Evolutionary conservation across 208 protist species (phyloP), one percentile per base, ranked within the genome.

Genomic region (Acanthamoeba sp.): DNA sequence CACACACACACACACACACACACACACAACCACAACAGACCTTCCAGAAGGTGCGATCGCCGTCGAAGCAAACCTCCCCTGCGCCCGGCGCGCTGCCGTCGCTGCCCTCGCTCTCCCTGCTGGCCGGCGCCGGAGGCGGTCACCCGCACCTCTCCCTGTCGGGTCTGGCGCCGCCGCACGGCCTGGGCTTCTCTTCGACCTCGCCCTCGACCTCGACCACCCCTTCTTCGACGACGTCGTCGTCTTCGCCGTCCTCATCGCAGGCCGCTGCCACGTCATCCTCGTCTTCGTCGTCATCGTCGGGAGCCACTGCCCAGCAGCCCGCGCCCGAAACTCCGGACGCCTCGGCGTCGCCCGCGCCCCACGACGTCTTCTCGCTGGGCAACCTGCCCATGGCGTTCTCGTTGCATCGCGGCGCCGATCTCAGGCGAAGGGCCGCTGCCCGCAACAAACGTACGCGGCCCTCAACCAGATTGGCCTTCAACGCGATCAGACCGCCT

Each of bases 21-120:
- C 12, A 50, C 12, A 84, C n/a, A 20, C 27, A 91, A 38, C 9
- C 0, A 80, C 38, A 34, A n/a, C 57, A 93, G 90, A 93, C 29
- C 12, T 93, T 93, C 66, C 69, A 84, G 50, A 93, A 93, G 24
- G 29, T 93, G 42, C 62, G 90, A 2, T 62, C 90, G 52, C 87
- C 48, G 9, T 78, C 55, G 16, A 92, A 78, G 40, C 38, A 32
- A 9, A 85, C 76, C 16, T 55, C 80, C 10, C 34, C 80, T 7
- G 22, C 80, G 80, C 27, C 71, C 20, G 71, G 71, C 7, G 20
- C 27, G 45, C 22, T 40, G 2, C n/a, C 34, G 29, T n/a, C 59
- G 16, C 84, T 84, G 76, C 76, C 76, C 9, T 42, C 76, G 14
- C 36, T 84, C 4, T 84, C 76, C 18, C 76, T 84, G 22, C 76